These are phyloP conservation scores for Euphorbia lathyris DNA, from an alignment of 345 rosid species.

Conservation along the genomic window DNA sequence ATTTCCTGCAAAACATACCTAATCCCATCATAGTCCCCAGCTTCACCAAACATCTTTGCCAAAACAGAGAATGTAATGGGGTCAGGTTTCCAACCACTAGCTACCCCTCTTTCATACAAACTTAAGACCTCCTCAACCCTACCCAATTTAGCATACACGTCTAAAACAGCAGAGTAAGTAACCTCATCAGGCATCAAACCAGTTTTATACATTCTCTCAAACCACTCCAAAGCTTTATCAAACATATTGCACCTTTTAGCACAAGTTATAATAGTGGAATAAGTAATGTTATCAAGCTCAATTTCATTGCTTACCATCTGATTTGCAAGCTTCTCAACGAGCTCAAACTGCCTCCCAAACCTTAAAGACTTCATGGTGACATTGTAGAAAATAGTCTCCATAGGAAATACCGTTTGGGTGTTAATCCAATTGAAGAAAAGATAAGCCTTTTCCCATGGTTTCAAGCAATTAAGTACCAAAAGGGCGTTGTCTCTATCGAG, in stretches of 20 bases:
- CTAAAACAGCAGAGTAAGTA: conserved; percentile 77
- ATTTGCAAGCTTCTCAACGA: conserved; percentile 72
- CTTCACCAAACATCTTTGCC: conserved; percentile 90
- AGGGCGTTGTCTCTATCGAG: conserved; percentile 63
- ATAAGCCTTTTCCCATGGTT: conserved; percentile 62
- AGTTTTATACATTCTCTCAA: conserved; percentile 85
- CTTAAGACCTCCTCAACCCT: conserved; percentile 82
- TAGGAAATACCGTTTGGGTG: conserved; percentile 61
- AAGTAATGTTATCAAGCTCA: conserved; percentile 87
- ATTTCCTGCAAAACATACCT: conserved; percentile 85
- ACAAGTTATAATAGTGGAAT: conserved; percentile 86
- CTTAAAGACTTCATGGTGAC: conserved; percentile 82
- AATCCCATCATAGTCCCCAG: conserved; percentile 92
- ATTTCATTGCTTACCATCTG: conserved; percentile 73
- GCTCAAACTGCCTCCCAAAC: conserved; percentile 79
- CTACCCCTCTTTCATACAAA: conserved; percentile 89
- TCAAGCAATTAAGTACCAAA: conserved; percentile 62
- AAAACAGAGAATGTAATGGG: conserved; percentile 68
- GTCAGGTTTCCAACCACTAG: conserved; percentile 91
- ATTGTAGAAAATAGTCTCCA: conserved; percentile 79
- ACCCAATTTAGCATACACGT: conserved; percentile 79
- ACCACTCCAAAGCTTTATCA: conserved; percentile 87
- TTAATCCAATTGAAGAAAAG: conserved; percentile 75
- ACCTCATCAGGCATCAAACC: conserved; percentile 97
- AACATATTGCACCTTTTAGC: conserved; percentile 72